Evolutionary conservation across 805 yeast genomes (phyloP).

Genomic region (Candida verbasci): DNA sequence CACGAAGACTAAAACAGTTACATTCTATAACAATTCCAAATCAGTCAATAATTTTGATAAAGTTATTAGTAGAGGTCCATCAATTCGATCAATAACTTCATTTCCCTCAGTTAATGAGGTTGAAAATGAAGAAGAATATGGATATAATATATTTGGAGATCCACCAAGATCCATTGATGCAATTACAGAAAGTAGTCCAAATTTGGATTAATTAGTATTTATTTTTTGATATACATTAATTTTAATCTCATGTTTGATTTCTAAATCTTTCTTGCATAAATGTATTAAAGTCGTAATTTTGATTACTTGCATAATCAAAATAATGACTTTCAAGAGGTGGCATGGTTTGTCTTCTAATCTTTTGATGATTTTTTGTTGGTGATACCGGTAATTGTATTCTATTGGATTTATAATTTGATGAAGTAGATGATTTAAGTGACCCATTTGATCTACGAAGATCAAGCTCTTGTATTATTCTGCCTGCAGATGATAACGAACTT

Average conservation of each 20-base stretch:
- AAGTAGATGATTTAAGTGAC: conserved; percentile 10
- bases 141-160: not conserved
- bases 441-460: conserved; percentile 4
- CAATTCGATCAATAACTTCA: conserved; percentile 25
- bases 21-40: conserved; percentile 29
- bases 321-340: conserved; percentile 19
- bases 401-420: conserved; percentile 15
- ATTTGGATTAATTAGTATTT: not conserved
- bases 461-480: conserved; percentile 7
- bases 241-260: not conserved
- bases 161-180: not conserved
- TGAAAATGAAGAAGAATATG: not conserved
- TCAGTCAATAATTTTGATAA: conserved; percentile 10
- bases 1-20: conserved; percentile 36
- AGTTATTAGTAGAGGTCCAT: conserved; percentile 26
- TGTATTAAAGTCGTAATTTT: conserved; percentile 33
- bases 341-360: conserved; percentile 10
- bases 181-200: conserved; percentile 1
- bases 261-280: conserved; percentile 26
- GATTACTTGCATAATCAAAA: conserved; percentile 30
- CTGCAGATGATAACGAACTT: conserved; percentile 4
- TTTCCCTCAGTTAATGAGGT: conserved; percentile 21
- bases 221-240: not conserved
- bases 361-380: too few species aligned
- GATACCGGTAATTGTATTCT: conserved; percentile 16